These are phyloP conservation scores for Cladophialophora exuberans DNA, from an alignment of 2,329 filamentous ascomycete genomes.

Conservation along the genomic window DNA sequence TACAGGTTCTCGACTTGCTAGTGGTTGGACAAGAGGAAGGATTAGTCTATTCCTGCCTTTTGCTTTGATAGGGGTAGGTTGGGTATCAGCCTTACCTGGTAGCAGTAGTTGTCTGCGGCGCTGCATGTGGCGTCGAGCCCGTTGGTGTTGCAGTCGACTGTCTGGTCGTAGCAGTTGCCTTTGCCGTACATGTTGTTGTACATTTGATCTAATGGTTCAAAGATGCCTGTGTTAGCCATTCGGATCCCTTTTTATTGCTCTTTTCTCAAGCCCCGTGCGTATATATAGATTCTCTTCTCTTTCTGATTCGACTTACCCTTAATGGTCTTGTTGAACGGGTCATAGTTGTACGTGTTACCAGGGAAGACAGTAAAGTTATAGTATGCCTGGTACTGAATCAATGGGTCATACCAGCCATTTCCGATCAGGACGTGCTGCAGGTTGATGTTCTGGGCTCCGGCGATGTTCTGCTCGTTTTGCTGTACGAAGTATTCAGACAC, in stretches of 20 bases:
- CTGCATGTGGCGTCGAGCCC: constrained; percentile 54
- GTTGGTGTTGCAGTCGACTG: constrained; percentile 58
- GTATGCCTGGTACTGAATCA: constrained; percentile 44
- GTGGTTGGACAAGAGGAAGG: background rate
- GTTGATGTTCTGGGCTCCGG: constrained; percentile 32
- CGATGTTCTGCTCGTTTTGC: constrained; percentile 39
- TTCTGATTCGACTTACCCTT: constrained; percentile 37
- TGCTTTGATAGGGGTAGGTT: too few species aligned
- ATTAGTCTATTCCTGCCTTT: too few species aligned
- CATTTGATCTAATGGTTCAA: constrained; percentile 53
- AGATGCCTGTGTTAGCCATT: too few species aligned
- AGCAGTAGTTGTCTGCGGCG: constrained; percentile 61
- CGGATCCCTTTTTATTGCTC: too few species aligned
- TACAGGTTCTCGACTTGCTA: constrained; percentile 58
- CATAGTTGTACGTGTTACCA: constrained; percentile 43
- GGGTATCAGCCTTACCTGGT: constrained; percentile 23
- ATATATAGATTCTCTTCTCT: background rate
- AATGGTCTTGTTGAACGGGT: constrained; percentile 34
- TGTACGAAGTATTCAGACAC: constrained; percentile 48
- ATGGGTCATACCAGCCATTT: constrained; percentile 45
- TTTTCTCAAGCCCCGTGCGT: too few species aligned
- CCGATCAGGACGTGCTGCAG: constrained; percentile 42
- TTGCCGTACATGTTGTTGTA: constrained; percentile 64
- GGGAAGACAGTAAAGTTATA: constrained; percentile 44
- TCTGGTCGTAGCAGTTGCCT: constrained; percentile 63